phyloP scores from a whole-genome alignment of 148 eudicot genomes.

The Rhododendron vialii region DNA sequence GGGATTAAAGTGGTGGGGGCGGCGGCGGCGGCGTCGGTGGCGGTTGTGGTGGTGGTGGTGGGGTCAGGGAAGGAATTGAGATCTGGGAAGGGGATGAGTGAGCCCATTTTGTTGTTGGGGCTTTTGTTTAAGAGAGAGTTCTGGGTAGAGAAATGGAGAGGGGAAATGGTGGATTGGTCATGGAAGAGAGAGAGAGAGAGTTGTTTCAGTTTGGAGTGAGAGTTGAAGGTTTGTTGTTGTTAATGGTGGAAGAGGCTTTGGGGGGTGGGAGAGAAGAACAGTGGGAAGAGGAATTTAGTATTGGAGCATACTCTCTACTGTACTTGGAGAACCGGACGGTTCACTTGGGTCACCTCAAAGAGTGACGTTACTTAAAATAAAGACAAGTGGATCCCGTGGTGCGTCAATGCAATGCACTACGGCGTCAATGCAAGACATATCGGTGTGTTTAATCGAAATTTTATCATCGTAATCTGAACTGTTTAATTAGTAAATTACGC shows the following conservation, averaged over 20 bases:
- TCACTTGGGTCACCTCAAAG: no score
- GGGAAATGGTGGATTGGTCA: not conserved
- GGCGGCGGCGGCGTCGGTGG: not conserved
- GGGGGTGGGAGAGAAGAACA: not conserved
- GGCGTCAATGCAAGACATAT: no score
- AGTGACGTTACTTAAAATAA: no score
- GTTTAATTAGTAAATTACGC: no score
- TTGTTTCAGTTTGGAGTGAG: not conserved
- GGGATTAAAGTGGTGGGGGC: constrained; percentile 16
- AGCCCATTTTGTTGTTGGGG: constrained; percentile 32
- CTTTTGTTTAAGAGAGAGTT: not conserved
- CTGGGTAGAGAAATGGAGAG: not conserved
- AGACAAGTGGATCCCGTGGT: no score
- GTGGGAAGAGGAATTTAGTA: not conserved
- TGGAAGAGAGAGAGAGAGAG: not conserved
- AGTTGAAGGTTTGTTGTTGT: not conserved
- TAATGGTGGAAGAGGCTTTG: not conserved
- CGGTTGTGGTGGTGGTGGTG: constrained; percentile 4
- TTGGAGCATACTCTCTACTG: no score
- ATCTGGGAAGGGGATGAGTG: constrained; percentile 43
- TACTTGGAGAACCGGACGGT: no score
- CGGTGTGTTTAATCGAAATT: no score
- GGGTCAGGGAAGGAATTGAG: constrained; percentile 33
- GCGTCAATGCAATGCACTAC: no score
- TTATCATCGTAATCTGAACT: not conserved